These are phyloP conservation scores for Ustilago loliicola DNA, from an alignment of 1,284 basidiomycete species.

Conservation along the genomic window DNA sequence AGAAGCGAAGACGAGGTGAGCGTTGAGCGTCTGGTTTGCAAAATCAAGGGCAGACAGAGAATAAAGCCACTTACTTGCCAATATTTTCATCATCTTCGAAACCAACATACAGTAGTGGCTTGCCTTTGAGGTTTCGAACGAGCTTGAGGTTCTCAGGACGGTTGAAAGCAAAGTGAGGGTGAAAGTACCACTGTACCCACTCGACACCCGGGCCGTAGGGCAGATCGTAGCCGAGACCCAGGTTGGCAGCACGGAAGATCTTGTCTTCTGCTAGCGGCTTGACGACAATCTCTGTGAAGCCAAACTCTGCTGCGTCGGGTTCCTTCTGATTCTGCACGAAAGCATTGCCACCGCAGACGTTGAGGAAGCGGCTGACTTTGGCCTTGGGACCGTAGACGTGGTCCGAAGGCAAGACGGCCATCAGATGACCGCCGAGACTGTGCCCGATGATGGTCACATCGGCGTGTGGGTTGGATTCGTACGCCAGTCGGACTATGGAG, in stretches of 20 bases:
- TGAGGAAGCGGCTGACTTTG: conserved; percentile 49
- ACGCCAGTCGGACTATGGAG: conserved; percentile 44
- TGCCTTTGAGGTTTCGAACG: conserved; percentile 33
- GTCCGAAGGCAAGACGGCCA: conserved; percentile 37
- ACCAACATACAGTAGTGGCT: conserved; percentile 51
- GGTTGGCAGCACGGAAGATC: conserved; percentile 51
- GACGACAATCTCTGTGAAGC: conserved; percentile 53
- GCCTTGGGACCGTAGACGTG: conserved; percentile 50
- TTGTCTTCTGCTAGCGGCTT: conserved; percentile 55
- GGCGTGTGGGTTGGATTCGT: conserved; percentile 34
- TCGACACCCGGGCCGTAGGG: conserved; percentile 58
- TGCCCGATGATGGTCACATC: conserved; percentile 56
- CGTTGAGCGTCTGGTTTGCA: neutral
- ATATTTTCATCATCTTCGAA: conserved; percentile 63
- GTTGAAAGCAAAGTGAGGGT: conserved; percentile 58
- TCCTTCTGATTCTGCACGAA: conserved; percentile 51
- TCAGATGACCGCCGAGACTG: conserved; percentile 59
- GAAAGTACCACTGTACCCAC: conserved; percentile 61
- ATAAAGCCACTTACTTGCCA: conserved; percentile 36
- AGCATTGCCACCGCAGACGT: conserved; percentile 61
- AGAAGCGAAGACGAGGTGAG: neutral
- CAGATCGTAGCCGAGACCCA: conserved; percentile 60
- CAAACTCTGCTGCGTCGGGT: conserved; percentile 52
- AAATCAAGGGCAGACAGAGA: neutral
- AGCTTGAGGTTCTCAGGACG: conserved; percentile 43